Evolutionary conservation across 2,329 filamentous ascomycete genomes (phyloP).

Genomic region (Sclerotinia subarctica): DNA sequence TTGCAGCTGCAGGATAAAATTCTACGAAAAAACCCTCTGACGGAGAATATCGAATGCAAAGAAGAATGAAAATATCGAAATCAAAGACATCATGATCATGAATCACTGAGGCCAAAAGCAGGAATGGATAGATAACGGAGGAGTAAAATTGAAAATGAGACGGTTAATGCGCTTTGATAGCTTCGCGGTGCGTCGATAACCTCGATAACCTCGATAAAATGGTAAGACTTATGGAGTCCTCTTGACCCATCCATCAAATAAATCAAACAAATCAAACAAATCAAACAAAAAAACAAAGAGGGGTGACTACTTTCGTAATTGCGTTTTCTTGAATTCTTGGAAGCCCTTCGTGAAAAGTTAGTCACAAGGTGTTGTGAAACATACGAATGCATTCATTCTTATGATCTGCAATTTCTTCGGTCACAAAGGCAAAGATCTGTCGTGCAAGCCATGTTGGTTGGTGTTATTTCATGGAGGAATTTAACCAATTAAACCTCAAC

Average conservation of each 20-base stretch:
- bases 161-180: conserved; percentile 7
- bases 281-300: background rate
- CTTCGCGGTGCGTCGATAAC: background rate
- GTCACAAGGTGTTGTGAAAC: conserved; percentile 19
- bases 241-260: background rate
- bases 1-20: background rate
- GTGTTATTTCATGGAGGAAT: background rate
- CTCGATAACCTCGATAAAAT: conserved; percentile 5
- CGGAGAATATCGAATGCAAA: background rate
- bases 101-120: background rate
- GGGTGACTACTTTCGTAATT: background rate
- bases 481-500: background rate
- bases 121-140: background rate
- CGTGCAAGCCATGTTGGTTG: background rate
- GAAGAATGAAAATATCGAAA: background rate
- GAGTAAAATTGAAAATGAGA: background rate
- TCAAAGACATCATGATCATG: background rate
- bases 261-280: no score
- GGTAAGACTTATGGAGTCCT: background rate
- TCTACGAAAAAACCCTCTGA: background rate
- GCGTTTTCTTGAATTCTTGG: background rate
- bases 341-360: background rate
- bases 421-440: background rate
- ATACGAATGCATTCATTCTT: conserved; percentile 3
- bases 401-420: background rate